Base-by-base conservation (phyloP, 495 filamentous ascomycete genomes). In the Apiosordaria backusii region DNA sequence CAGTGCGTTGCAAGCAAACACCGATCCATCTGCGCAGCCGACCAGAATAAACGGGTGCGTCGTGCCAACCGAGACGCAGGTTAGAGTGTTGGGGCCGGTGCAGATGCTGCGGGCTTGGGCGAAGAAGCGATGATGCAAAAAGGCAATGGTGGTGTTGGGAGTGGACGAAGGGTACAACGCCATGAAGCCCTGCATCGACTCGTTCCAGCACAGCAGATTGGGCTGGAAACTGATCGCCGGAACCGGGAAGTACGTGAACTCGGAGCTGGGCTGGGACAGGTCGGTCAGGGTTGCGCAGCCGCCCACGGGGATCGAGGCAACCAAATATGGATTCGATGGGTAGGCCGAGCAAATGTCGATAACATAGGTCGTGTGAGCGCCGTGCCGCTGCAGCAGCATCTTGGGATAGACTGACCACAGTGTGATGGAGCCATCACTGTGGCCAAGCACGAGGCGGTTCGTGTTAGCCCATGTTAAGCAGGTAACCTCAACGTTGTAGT, bases 321-420 rank as follows among this genome's bases (percentile, higher is more conserved):
- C 66, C 22, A 82, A 58, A 65, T 78, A 80, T 2, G 81, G 80
- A 52, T 78, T 69, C 0, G 81, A 80, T 5, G 81, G 81, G 59
- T 80, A 83, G 27, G 73, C 78, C 13, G 80, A 82, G 65, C 76
- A 76, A 23, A 84, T 79, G 60, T 83, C 81, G 68, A 83, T 74
- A 4, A 84, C 75, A 63, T 76, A 74, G 53, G 74, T 81, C 29
- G 73, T 75, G 64, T 84, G 81, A 55, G 77, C 69, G 19, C 71
- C 70, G 52, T 81, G 73, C 4, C 81, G 77, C 53, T 76, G 75
- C 3, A 84, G 61, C 35, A 80, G 68, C 40, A 68, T 66, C 27
- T 67, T 67, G 9, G 81, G 81, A 24, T 72, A 76, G 50, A 84
- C 24, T n/a, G 81, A 84, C 80, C 81, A 84, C 15, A 84, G 69